Percentiles rank a stretch among this genome's conserved stretches.
These are phyloP conservation scores for Simplicillium sp. DNA, from an alignment of 2,329 filamentous ascomycete genomes.

Conservation along the genomic window DNA sequence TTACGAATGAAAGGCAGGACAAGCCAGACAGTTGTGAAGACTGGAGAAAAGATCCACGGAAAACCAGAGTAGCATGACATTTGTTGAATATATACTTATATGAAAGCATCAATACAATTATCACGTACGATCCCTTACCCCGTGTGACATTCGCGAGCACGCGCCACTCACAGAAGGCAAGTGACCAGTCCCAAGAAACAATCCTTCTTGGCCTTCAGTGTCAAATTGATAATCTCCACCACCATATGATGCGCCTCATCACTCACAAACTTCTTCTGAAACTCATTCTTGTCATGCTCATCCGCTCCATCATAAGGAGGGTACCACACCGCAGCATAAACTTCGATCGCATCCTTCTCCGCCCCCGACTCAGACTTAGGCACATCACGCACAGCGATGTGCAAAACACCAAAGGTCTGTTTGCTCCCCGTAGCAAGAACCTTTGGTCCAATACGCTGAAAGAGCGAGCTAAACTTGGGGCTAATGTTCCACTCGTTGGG, in stretches of 20 bases:
- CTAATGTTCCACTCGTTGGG: constrained; percentile 1
- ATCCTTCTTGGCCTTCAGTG: constrained; percentile 1
- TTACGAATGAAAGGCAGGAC: too few species aligned
- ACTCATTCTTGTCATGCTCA: constrained; percentile 1
- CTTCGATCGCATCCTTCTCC: constrained; percentile 1
- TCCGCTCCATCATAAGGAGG: not conserved
- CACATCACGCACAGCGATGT: constrained; percentile 2
- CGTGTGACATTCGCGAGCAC: too few species aligned
- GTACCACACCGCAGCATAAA: constrained; percentile 1
- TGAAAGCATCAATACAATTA: too few species aligned
- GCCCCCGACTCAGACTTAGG: not conserved
- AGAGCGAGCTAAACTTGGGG: not conserved
- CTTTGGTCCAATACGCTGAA: constrained; percentile 1
- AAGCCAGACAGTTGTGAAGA: too few species aligned
- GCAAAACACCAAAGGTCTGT: not conserved
- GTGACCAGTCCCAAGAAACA: not conserved
- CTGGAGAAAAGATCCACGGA: too few species aligned
- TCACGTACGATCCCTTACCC: too few species aligned
- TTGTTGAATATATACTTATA: too few species aligned
- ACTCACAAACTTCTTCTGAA: not conserved
- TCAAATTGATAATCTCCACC: constrained; percentile 1
- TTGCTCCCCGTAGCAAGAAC: not conserved
- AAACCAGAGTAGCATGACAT: too few species aligned
- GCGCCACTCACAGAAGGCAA: too few species aligned
- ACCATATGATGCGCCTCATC: constrained; percentile 2